Percentiles rank a stretch among this genome's conserved stretches.
Evolutionary conservation across 345 rosid genomes (phyloP).

Genomic region (Linum trigynum): DNA sequence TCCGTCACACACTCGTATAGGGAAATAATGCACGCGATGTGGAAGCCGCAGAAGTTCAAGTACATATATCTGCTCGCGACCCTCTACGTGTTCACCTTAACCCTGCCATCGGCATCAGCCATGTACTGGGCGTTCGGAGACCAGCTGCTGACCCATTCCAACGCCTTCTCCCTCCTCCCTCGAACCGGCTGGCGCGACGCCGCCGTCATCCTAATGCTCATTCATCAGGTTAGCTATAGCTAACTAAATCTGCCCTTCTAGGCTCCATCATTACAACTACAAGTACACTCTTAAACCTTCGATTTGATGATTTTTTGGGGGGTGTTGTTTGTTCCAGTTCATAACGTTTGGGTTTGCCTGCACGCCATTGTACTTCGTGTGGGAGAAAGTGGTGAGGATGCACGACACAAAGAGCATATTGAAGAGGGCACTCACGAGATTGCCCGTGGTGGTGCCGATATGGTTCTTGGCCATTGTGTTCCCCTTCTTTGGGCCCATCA

Average conservation of each 20-base stretch:
- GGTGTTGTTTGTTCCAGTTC: conserved; percentile 34
- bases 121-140: conserved; percentile 88
- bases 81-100: conserved; percentile 67
- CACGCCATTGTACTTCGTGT: conserved; percentile 78
- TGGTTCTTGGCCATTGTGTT: conserved; percentile 84
- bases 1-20: conserved; percentile 20
- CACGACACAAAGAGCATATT: conserved; percentile 70
- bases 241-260: background rate
- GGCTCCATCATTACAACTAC: background rate
- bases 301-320: background rate
- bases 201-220: conserved; percentile 69
- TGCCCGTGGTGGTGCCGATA: conserved; percentile 75
- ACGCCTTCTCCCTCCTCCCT: conserved; percentile 74
- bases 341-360: conserved; percentile 83
- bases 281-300: background rate
- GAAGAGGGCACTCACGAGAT: conserved; percentile 50
- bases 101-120: conserved; percentile 64
- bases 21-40: conserved; percentile 87
- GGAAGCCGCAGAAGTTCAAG: conserved; percentile 84
- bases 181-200: conserved; percentile 54
- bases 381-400: conserved; percentile 82
- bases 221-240: conserved; percentile 51
- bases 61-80: conserved; percentile 68
- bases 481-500: conserved; percentile 85
- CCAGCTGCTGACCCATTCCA: conserved; percentile 59